Base-by-base conservation (phyloP, 129 eudicot species). In the Deinandra increscens region DNA sequence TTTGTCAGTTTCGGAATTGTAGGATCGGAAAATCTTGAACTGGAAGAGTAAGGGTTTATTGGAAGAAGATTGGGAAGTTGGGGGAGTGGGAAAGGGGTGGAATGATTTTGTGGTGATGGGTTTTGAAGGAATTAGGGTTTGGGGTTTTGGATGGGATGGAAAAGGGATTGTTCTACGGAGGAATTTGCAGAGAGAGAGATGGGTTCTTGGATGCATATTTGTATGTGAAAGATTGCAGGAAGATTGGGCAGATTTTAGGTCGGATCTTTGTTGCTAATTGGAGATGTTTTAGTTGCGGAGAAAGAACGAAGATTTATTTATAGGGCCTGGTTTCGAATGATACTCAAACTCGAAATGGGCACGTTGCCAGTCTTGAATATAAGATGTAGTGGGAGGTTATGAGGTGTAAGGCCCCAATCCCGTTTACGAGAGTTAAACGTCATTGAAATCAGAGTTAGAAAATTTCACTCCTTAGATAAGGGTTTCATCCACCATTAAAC, bases 1-100 rank as follows among this genome's bases (percentile, higher is more conserved):
- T 76, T 73, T 89, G 81, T 86, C 85, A 6, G 82, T 82, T 37
- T 92, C 95, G 22, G 41, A 86, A 38, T 85, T 78, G 81, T 79
- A 88, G 0, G 65, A 38, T 2, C 72, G 73, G 50, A 3, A 49
- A 48, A 69, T 62, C 2, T 36, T 65, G 74, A 79, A 73, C 11
- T 75, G 46, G 69, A 76, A 15, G 70, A 60, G 63, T 48, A 58
- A 58, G 80, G 66, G 33, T 71, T 44, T 73, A 60, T 22, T 3
- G 26, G 41, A 53, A 36, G 15, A 17, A 53, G 79, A 54, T 13
- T 75, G 76, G 39, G 61, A 29, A 53, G 44, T n/a, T 19, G 31
- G 74, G 69, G 63, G n/a, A n/a, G n/a, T n/a, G n/a, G n/a, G 42
- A 18, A 17, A 49, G 73, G 66, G 66, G 58, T 61, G 67, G 17